Evolutionary conservation across 257 asterid genomes (phyloP).

Genomic region (Scutellaria baicalensis): DNA sequence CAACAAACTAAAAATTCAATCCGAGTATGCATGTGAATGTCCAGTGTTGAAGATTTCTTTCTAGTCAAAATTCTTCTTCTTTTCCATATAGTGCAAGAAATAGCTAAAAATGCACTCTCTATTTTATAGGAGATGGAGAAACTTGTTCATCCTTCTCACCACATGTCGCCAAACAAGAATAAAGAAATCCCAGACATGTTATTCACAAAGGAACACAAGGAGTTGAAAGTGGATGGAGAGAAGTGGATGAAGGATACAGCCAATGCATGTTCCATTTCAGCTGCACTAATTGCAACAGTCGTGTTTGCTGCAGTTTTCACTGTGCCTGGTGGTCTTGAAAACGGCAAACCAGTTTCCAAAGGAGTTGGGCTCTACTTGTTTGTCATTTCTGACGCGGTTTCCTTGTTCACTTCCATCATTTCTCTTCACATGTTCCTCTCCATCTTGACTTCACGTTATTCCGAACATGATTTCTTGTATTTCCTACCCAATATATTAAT

Average conservation of each 20-base stretch:
- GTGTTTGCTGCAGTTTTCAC: background rate
- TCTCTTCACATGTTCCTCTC: slow-evolving; percentile 17
- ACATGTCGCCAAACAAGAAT: background rate
- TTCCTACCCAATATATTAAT: slow-evolving; percentile 3
- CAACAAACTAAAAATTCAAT: too few species aligned
- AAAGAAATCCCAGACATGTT: background rate
- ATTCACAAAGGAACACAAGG: slow-evolving; percentile 11
- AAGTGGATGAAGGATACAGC: slow-evolving; percentile 13
- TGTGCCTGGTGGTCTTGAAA: slow-evolving; percentile 6
- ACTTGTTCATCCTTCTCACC: background rate
- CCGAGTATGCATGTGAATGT: too few species aligned
- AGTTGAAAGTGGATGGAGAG: slow-evolving; percentile 8
- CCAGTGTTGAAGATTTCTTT: too few species aligned
- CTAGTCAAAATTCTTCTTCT: too few species aligned
- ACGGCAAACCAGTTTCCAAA: background rate
- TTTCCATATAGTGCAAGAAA: too few species aligned
- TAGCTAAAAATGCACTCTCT: background rate
- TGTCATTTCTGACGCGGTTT: background rate
- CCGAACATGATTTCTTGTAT: background rate
- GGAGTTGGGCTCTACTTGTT: too few species aligned
- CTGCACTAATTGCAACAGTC: background rate
- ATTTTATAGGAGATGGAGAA: slow-evolving; percentile 10
- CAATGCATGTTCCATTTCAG: background rate
- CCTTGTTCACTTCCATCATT: slow-evolving; percentile 10
- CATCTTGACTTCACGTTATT: slow-evolving; percentile 4